Evolutionary conservation across 345 rosid genomes (phyloP), one percentile per base, ranked within the genome.

Genomic region (Citrus maxima): DNA sequence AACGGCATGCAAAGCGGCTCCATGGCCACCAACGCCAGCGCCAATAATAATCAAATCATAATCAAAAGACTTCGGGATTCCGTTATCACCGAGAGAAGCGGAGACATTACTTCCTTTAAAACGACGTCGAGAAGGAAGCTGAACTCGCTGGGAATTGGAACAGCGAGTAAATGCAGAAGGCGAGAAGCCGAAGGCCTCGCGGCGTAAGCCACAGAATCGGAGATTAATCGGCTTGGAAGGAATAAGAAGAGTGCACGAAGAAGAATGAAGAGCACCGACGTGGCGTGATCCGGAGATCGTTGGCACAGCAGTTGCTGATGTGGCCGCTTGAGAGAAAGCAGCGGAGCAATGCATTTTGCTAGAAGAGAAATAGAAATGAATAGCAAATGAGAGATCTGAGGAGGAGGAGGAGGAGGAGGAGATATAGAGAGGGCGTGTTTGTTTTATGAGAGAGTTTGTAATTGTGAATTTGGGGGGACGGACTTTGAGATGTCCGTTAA

Each of bases 11-110:
- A 97, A 90, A 2, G 98, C 99, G 73, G 99, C 98, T 46, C 99
- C 98, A 61, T 94, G 99, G 5, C 98, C 99, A 19, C 99, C 98
- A 25, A 96, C 99, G 66, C 98, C 99, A 56, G 99, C 98, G 38
- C 99, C 99, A 25, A 94, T 90, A 69, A 96, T 96, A 83, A 94
- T 77, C 87, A 96, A 82, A 84, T 94, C 99, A 79, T 96, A 96
- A 80, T 96, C 97, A 67, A 94, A 96, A 27, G 94, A 87, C 84
- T 88, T 87, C 0, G 91, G 84, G 3, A 93, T 88, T 32, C 97
- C 98, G 71, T 96, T 93, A 73, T 67, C 84, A 10, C 78, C 73
- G 4, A 79, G 55, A 16, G 92, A 82, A 80, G 97, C 89, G 0
- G 80, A 86, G 21, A 85, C 86, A 58, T 25, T 19, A 56, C 60